These are phyloP conservation scores for Lactifluus pinguis DNA, from an alignment of 768 basidiomycete genomes.

Conservation along the genomic window DNA sequence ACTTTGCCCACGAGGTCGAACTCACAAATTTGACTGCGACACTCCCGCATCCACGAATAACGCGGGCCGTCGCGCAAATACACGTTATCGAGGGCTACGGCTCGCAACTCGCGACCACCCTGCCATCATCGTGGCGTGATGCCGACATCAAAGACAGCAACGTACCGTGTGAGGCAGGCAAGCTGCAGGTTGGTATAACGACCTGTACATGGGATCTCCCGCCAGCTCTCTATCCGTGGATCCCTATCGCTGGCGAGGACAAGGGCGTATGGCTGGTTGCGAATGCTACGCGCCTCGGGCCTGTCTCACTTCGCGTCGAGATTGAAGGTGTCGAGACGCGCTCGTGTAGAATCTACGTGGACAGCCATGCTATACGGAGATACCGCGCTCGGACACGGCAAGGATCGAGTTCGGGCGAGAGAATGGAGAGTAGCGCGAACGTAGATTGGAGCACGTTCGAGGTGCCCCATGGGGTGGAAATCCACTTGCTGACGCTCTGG, in stretches of 20 bases:
- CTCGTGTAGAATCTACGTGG: slow-evolving; percentile 53
- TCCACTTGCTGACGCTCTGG: slow-evolving; percentile 5
- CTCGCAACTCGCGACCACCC: slow-evolving; percentile 33
- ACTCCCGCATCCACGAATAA: slow-evolving; percentile 13
- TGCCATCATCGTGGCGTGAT: slow-evolving; percentile 40
- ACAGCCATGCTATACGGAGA: slow-evolving; percentile 23
- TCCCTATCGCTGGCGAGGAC: slow-evolving; percentile 21
- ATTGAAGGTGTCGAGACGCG: slow-evolving; percentile 54
- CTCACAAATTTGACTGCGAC: slow-evolving; percentile 23
- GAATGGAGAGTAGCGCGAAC: not conserved
- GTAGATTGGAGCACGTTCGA: slow-evolving; percentile 9
- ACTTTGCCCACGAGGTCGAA: slow-evolving; percentile 55
- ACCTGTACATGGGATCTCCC: slow-evolving; percentile 42
- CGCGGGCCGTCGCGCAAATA: slow-evolving; percentile 35
- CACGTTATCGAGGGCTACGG: slow-evolving; percentile 39
- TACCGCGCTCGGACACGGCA: slow-evolving; percentile 7
- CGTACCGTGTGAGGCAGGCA: slow-evolving; percentile 19
- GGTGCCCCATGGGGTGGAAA: slow-evolving; percentile 3
- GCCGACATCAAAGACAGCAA: slow-evolving; percentile 31
- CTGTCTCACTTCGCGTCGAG: slow-evolving; percentile 37
- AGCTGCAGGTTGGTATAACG: slow-evolving; percentile 29
- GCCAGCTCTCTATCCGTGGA: slow-evolving; percentile 31
- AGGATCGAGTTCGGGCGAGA: not conserved
- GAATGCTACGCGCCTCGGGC: slow-evolving; percentile 32
- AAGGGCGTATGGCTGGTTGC: slow-evolving; percentile 36